Percentiles rank a stretch among this genome's conserved stretches.
Conservation (phyloP, 805 yeast genomes). For the Jamesozyma piceae region DNA sequence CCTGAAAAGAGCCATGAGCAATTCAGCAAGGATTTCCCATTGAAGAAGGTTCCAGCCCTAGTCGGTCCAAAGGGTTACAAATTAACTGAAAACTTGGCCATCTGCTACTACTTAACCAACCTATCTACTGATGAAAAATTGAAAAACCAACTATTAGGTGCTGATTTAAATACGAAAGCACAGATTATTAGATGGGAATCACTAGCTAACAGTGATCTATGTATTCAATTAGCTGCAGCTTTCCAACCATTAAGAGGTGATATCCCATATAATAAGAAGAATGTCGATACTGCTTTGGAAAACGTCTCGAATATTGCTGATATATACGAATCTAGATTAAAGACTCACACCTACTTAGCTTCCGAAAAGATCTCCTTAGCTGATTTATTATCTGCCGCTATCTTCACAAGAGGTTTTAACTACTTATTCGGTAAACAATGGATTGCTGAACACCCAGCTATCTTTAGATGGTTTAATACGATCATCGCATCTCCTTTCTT, state of each 20-base stretch:
- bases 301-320: constrained; percentile 33
- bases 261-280: constrained; percentile 69
- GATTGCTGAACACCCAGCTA: constrained; percentile 53
- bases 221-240: constrained; percentile 38
- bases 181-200: constrained; percentile 68
- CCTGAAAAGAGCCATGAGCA: constrained; percentile 30
- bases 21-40: constrained; percentile 49
- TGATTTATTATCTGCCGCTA: constrained; percentile 48
- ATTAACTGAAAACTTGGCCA: constrained; percentile 60
- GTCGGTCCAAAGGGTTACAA: constrained; percentile 64
- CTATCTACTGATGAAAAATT: constrained; percentile 31
- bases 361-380: constrained; percentile 61
- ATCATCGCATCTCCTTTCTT: constrained; percentile 37
- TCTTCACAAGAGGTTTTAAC: constrained; percentile 46
- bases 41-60: constrained; percentile 58
- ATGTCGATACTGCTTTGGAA: constrained; percentile 38
- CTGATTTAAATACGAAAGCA: constrained; percentile 23
- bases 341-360: constrained; percentile 55
- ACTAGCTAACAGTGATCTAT: constrained; percentile 58
- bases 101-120: constrained; percentile 41
- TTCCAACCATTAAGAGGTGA: constrained; percentile 57
- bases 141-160: constrained; percentile 47
- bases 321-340: constrained; percentile 48
- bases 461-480: constrained; percentile 66
- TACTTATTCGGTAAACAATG: constrained; percentile 54